phyloP scores from a whole-genome alignment of 352 stramenopile genomes.

The Blastocystis sp. region DNA sequence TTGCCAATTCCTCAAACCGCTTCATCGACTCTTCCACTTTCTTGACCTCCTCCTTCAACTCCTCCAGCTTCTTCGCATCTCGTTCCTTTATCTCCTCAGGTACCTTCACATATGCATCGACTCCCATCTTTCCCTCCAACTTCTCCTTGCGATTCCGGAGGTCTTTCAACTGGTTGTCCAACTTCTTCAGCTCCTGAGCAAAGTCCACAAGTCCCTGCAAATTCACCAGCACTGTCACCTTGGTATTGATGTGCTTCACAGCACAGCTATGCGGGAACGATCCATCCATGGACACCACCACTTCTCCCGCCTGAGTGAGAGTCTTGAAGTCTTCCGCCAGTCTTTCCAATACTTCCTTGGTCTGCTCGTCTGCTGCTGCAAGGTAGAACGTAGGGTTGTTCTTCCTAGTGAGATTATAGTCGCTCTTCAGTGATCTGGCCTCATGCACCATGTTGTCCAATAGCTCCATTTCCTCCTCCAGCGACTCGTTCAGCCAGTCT shows the following conservation, averaged over 20 bases:
- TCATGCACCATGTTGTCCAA: slow-evolving; percentile 84
- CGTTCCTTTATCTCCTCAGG: slow-evolving; percentile 62
- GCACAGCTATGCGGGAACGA: slow-evolving; percentile 70
- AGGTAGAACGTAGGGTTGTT: slow-evolving; percentile 74
- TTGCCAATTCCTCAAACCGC: slow-evolving; percentile 3
- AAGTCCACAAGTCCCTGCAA: slow-evolving; percentile 64
- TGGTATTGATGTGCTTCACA: slow-evolving; percentile 86
- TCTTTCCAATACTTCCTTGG: slow-evolving; percentile 71
- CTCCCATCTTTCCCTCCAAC: slow-evolving; percentile 36
- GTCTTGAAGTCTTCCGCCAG: slow-evolving; percentile 88
- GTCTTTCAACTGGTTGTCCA: slow-evolving; percentile 68
- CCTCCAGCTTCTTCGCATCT: slow-evolving; percentile 56
- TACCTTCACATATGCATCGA: slow-evolving; percentile 57
- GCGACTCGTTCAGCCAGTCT: slow-evolving; percentile 77
- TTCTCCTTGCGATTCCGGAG: slow-evolving; percentile 60
- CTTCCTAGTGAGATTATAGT: slow-evolving; percentile 77
- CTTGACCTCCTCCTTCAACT: slow-evolving; percentile 62
- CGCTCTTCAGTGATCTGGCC: slow-evolving; percentile 79
- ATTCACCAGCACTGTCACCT: slow-evolving; percentile 81
- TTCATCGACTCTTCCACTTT: neutral
- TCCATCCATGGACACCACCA: slow-evolving; percentile 69
- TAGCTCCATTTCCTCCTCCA: slow-evolving; percentile 83
- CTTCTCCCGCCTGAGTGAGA: slow-evolving; percentile 80
- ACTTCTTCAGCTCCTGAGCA: slow-evolving; percentile 73
- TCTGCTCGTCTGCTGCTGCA: slow-evolving; percentile 75